Base-by-base conservation (phyloP, 2,329 filamentous ascomycete genomes). In the Tolypocladium album region DNA sequence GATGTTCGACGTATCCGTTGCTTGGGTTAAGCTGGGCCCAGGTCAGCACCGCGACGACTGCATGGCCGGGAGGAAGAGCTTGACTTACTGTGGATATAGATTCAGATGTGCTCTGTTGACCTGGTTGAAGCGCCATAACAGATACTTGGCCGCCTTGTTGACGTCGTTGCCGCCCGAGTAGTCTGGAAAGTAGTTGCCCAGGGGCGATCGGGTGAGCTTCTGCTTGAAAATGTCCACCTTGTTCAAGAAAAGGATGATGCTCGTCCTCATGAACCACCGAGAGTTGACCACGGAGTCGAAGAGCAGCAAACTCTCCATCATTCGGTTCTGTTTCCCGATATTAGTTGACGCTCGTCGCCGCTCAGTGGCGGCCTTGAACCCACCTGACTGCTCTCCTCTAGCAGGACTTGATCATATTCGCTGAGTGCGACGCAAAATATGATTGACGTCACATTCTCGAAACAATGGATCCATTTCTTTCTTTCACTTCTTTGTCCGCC, bases 391-490 rank as follows among this genome's bases (percentile, higher is more conserved):
- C 90, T 96, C 76, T 97, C 94, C 76, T 99, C 94, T 47, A 99
- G 80, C 59, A 99, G 79, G 6, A 97, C 93, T 76, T 99, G 94
- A 71, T 99, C 94, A 73, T 99, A 99, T 76, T 99, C 94, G 78
- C 92, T 97, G 67, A 99, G 78, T 20, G 94, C 94, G 63, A 99
- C 94, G 71, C 94, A 99, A 76, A 99, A 99, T 67, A 99, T 99
- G 74, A 99, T 99, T 4, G 94, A 97, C 52, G 94, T 99, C 69
- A 99, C 94, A 69, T 97, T 97, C 75, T 99, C 94, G 74, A 99
- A 99, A 78, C 94, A 99, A 77, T 99, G 94, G 71, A 99, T 99
- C 94, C 94, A 99, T 79, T 99, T 99, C 81, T 99, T 99, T 64
- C 94, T 85, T 76, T 99, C 94, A 74, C 93, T 97, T 71, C 94